Conservation (phyloP, 179 eudicot genomes). For the Beta corolliflora region DNA sequence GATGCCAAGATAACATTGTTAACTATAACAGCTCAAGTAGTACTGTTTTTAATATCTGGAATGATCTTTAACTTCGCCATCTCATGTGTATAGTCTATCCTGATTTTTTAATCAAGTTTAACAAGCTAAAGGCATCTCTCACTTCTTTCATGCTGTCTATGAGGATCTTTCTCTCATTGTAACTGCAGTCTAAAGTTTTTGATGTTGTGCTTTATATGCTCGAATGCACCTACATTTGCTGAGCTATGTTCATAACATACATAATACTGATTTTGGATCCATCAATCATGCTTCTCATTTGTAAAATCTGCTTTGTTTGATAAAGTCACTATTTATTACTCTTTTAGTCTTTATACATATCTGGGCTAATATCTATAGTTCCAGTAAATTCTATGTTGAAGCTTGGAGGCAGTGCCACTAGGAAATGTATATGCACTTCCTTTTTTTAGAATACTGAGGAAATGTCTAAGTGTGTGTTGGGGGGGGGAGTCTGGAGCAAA, state of each 20-base stretch:
- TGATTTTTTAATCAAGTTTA: not conserved
- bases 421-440: not conserved
- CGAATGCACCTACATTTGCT: not conserved
- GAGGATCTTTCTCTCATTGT: slow-evolving; percentile 5
- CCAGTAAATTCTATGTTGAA: not conserved
- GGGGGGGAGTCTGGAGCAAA: too few relatives aligned
- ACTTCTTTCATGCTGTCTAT: slow-evolving; percentile 8
- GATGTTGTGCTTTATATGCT: not conserved
- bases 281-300: not conserved
- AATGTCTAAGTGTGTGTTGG: not conserved
- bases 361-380: not conserved
- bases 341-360: not conserved
- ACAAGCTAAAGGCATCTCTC: slow-evolving; percentile 1
- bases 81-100: slow-evolving; percentile 17
- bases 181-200: not conserved
- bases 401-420: not conserved
- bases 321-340: not conserved
- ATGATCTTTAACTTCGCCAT: slow-evolving; percentile 53
- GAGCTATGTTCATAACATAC: not conserved
- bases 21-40: slow-evolving; percentile 53
- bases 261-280: not conserved
- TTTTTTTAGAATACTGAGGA: not conserved
- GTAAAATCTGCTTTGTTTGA: not conserved
- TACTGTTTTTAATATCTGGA: slow-evolving; percentile 76
- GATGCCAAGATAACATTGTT: slow-evolving; percentile 76